phyloP scores from a whole-genome alignment of 352 stramenopile genomes.

The Globisporangium recalcitrans region DNA sequence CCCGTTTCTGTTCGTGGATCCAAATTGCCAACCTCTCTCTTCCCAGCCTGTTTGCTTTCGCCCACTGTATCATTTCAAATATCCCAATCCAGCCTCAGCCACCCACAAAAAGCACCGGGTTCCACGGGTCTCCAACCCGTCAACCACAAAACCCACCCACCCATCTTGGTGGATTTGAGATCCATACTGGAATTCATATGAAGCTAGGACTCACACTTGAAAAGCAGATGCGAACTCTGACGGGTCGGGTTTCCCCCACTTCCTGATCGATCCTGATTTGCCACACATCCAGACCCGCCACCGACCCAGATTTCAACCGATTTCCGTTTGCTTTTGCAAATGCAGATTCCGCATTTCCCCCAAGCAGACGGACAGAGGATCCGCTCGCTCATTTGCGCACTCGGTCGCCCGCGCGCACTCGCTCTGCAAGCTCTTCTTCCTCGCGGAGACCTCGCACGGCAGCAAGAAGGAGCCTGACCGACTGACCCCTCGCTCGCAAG shows the following conservation, averaged over 20 bases:
- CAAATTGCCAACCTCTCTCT: slow-evolving; percentile 4
- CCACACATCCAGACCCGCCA: neutral
- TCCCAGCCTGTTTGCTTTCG: neutral
- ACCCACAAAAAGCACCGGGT: neutral
- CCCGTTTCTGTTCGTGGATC: slow-evolving; percentile 2
- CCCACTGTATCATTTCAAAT: no score
- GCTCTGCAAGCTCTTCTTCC: neutral
- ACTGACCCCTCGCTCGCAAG: neutral
- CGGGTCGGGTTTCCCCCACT: neutral
- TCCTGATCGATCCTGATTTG: neutral
- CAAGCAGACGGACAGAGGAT: slow-evolving; percentile 3
- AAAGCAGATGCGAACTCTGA: neutral
- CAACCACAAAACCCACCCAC: neutral
- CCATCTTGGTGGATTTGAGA: slow-evolving; percentile 1
- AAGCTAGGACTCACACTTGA: neutral
- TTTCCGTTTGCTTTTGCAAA: neutral
- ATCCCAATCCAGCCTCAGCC: neutral
- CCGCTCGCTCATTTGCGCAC: slow-evolving; percentile 12
- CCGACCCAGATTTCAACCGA: neutral
- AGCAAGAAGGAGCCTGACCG: neutral
- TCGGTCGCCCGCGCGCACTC: slow-evolving; percentile 6
- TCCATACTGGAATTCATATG: neutral
- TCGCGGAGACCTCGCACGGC: neutral
- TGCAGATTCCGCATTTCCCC: neutral
- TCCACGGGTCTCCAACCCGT: neutral